A percentile compares a stretch with the other conserved stretches of the same genome.
These are phyloP conservation scores for Naganishia liquefaciens DNA, from an alignment of 1,284 basidiomycete genomes.

Conservation along the genomic window DNA sequence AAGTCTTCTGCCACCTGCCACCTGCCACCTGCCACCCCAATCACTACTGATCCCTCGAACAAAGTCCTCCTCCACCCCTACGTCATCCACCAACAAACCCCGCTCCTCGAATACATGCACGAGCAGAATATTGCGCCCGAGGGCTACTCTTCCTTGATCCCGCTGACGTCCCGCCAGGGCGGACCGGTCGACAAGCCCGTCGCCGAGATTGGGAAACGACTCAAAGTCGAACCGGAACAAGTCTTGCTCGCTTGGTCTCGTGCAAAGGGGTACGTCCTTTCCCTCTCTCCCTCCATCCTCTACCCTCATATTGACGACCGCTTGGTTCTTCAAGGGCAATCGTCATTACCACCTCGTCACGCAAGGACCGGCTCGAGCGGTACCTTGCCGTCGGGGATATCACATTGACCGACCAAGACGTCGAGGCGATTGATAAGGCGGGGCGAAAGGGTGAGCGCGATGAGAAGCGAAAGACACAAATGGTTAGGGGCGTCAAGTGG, in stretches of 20 bases:
- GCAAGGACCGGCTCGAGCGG: conserved; percentile 63
- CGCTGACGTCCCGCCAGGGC: conserved; percentile 64
- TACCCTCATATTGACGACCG: background rate
- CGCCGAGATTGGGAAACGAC: conserved; percentile 60
- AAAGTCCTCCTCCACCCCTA: conserved; percentile 69
- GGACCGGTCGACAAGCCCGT: conserved; percentile 69
- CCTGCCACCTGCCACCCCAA: background rate
- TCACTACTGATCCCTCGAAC: background rate
- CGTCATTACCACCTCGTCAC: conserved; percentile 68
- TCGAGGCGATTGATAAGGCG: conserved; percentile 51
- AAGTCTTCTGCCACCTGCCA: conserved; percentile 21
- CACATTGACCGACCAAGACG: conserved; percentile 49
- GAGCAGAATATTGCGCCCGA: conserved; percentile 66
- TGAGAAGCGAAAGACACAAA: conserved; percentile 30
- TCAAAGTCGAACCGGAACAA: conserved; percentile 65
- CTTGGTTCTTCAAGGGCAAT: conserved; percentile 38
- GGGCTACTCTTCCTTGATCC: conserved; percentile 67
- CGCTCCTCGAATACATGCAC: conserved; percentile 62
- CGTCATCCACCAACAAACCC: conserved; percentile 61
- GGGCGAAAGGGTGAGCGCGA: conserved; percentile 42
- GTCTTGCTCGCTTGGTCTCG: conserved; percentile 60
- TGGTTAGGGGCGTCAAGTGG: background rate
- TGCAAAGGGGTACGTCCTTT: conserved; percentile 43
- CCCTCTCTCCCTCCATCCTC: background rate
- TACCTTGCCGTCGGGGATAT: conserved; percentile 64